phyloP scores from a whole-genome alignment of 768 basidiomycete species.

The Hydnomerulius pinastri region DNA sequence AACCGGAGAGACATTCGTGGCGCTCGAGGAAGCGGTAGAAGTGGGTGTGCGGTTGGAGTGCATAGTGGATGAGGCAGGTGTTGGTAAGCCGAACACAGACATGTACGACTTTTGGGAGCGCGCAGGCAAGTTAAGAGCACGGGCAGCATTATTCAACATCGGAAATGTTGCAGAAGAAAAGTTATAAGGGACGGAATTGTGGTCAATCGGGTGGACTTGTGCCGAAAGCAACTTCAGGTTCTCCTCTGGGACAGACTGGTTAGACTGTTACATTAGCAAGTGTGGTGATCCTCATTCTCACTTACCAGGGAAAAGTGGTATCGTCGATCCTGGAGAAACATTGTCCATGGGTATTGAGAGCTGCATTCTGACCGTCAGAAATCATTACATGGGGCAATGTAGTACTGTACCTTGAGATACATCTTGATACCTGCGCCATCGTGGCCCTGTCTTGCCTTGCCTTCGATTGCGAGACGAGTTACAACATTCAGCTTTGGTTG shows the following conservation, averaged over 20 bases:
- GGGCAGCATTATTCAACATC: constrained; percentile 66
- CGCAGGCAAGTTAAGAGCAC: constrained; percentile 65
- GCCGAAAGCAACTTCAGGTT: constrained; percentile 74
- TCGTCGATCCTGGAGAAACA: constrained; percentile 63
- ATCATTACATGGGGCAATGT: neutral
- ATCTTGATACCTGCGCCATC: constrained; percentile 71
- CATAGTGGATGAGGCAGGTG: constrained; percentile 33
- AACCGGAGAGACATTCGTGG: constrained; percentile 41
- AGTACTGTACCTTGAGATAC: constrained; percentile 67
- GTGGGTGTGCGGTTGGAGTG: constrained; percentile 38
- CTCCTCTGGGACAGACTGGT: constrained; percentile 55
- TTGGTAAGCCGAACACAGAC: constrained; percentile 49
- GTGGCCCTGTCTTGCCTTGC: constrained; percentile 63
- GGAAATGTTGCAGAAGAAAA: constrained; percentile 67
- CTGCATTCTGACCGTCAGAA: constrained; percentile 33
- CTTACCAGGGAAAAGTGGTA: constrained; percentile 77
- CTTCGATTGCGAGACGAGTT: constrained; percentile 73
- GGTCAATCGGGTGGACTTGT: constrained; percentile 76
- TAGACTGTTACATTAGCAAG: neutral
- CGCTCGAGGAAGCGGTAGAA: constrained; percentile 32
- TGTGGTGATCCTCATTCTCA: no score
- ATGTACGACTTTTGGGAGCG: constrained; percentile 62
- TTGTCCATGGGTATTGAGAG: constrained; percentile 68
- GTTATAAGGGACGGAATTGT: constrained; percentile 69
- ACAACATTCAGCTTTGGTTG: constrained; percentile 64